Base-by-base conservation (phyloP, 768 basidiomycete species). In the Chlorophyllum brunneum region DNA sequence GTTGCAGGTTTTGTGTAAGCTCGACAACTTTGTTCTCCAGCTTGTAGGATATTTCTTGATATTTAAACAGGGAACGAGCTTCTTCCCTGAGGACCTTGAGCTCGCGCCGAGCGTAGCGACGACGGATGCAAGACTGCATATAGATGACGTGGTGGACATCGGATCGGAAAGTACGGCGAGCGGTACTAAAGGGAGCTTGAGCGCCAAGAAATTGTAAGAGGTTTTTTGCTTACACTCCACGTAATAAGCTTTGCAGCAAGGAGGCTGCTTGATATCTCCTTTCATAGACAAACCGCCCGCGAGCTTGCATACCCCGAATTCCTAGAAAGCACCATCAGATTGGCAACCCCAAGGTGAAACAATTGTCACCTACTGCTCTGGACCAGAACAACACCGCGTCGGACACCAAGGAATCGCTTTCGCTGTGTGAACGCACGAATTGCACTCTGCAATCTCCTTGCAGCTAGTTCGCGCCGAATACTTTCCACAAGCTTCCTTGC, bases 1-100 rank as follows among this genome's bases (percentile, higher is more conserved):
- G 86, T 68, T 98, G 97, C 10, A 99, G 79, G 13, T 74, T 83
- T 66, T 99, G 97, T 0, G 97, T 98, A 56, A 99, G 86, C 65
- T 98, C 95, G 54, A 99, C 92, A 38, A 99, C 97, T 72, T 98
- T 99, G 78, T 98, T 99, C 74, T 99, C 97, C 51, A 99, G 78
- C 59, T 83, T 85, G 65, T 98, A 98, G 0, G 95, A 98, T 59
- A 95, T 97, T 71, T 97, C 94, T 73, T 97, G 98, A 83, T 95
- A 98, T 65, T 94, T 97, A 59, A 91, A 89, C 24, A 95, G 95
- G 1, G 97, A 98, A 46, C 94, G 92, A 5, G 97, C 97, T 68
- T 99, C 97, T 6, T 86, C 81, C 63, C 80, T 86, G 57, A 99
- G 81, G 8, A 72, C 74, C 61, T 87, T 89, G 57, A 99, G 81